Conservation (phyloP, 331 rosid species). For the Telfairia occidentalis region DNA sequence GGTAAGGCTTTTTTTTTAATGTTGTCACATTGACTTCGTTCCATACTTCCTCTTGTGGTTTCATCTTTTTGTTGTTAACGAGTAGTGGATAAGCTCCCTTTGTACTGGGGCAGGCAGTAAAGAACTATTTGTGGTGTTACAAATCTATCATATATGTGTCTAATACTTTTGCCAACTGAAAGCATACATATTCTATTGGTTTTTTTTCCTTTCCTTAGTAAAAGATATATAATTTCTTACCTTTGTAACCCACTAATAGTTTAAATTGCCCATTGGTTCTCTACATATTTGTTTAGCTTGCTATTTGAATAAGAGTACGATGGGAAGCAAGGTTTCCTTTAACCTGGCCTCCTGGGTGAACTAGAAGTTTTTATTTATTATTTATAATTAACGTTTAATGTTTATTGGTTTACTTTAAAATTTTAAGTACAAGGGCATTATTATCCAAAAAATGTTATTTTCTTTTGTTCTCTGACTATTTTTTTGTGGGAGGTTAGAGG, state of each 20-base stretch:
- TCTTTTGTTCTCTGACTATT: neutral
- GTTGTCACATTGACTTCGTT: neutral
- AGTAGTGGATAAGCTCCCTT: neutral
- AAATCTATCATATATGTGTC: neutral
- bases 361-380: neutral
- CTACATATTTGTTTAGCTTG: neutral
- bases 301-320: neutral
- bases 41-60: neutral
- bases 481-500: neutral
- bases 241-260: neutral
- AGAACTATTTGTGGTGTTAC: neutral
- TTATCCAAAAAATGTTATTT: neutral
- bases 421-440: neutral
- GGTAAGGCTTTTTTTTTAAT: slow-evolving; percentile 28
- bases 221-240: neutral
- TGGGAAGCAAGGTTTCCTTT: neutral
- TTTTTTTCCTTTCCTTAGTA: neutral
- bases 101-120: neutral
- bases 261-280: neutral
- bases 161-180: neutral
- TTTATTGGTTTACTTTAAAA: neutral
- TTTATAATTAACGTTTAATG: neutral
- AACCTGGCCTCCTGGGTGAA: neutral
- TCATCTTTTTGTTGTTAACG: slow-evolving; percentile 1
- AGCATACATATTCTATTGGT: neutral